phyloP scores from a whole-genome alignment of 768 basidiomycete species.

The Trametopsis cervina region DNA sequence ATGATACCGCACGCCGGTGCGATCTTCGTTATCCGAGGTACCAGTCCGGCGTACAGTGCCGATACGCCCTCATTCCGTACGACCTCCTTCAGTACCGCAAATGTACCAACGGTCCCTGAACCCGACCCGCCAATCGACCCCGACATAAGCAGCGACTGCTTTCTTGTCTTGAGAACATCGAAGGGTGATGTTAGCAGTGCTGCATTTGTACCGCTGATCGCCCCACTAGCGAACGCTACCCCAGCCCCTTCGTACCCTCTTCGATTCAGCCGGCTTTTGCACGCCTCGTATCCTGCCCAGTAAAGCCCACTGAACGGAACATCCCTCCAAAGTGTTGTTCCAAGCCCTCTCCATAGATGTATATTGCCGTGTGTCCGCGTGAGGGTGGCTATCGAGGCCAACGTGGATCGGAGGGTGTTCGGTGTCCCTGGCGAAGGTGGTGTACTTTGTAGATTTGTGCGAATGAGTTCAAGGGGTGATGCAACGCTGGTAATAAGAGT shows the following conservation, averaged over 20 bases:
- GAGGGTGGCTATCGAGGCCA: constrained; percentile 51
- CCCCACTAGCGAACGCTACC: constrained; percentile 86
- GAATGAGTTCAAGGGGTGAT: constrained; percentile 88
- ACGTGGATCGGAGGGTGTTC: constrained; percentile 71
- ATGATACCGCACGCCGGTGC: constrained; percentile 98
- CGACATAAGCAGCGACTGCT: constrained; percentile 79
- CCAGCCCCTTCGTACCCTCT: constrained; percentile 49
- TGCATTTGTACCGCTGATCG: constrained; percentile 78
- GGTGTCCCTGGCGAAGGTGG: constrained; percentile 63
- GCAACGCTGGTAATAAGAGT: constrained; percentile 69
- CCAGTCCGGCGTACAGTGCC: constrained; percentile 77
- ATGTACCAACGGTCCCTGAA: constrained; percentile 38
- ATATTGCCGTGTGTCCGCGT: constrained; percentile 57
- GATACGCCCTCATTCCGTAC: constrained; percentile 69
- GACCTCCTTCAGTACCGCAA: constrained; percentile 64
- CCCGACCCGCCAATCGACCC: constrained; percentile 13
- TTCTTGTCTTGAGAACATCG: constrained; percentile 92
- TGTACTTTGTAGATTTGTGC: constrained; percentile 90
- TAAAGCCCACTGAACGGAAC: constrained; percentile 97
- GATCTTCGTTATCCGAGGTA: constrained; percentile 90
- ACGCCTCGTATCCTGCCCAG: constrained; percentile 90
- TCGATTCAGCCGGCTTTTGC: constrained; percentile 57
- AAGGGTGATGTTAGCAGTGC: constrained; percentile 91
- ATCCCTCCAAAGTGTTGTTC: constrained; percentile 92
- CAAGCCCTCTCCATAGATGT: constrained; percentile 86